A percentile compares a stretch with the other conserved stretches of the same genome.
Evolutionary conservation across 2,329 filamentous ascomycete species (phyloP).

Genomic region (Fusarium sp.): DNA sequence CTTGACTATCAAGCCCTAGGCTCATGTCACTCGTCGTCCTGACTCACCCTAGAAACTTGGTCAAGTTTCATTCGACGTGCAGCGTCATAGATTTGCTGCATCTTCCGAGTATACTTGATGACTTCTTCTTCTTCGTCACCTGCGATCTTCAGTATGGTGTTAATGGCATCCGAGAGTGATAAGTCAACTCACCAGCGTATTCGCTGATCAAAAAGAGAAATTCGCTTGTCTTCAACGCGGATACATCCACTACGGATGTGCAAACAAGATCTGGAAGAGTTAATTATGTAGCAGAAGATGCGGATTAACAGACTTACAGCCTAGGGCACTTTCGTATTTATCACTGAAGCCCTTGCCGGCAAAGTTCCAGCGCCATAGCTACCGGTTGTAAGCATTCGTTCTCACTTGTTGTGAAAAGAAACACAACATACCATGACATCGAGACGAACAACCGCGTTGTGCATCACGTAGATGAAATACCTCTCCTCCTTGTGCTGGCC

Average conservation of each 20-base stretch:
- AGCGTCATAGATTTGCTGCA: not conserved
- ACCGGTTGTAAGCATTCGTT: not conserved
- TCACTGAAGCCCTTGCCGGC: not conserved
- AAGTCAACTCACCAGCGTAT: not conserved
- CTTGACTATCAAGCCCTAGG: not conserved
- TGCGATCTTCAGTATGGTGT: not conserved
- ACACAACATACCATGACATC: not conserved
- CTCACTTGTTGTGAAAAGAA: not conserved
- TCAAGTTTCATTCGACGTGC: not conserved
- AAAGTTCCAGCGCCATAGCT: not conserved
- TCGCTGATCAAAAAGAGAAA: not conserved
- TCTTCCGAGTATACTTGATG: not conserved
- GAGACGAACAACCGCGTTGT: not conserved
- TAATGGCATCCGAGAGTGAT: fast-evolving
- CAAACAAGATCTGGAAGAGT: not conserved
- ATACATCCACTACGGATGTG: not conserved
- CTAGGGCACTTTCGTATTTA: not conserved
- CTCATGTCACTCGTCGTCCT: not conserved
- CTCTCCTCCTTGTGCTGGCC: not conserved
- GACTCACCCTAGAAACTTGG: not conserved
- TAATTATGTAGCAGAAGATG: not conserved
- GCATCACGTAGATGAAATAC: not conserved
- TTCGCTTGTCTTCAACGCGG: not conserved
- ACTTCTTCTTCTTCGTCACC: not conserved
- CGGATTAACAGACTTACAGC: not conserved